Conservation (phyloP, 2,329 filamentous ascomycete species). For the Parasarocladium wereldwijsianum region DNA sequence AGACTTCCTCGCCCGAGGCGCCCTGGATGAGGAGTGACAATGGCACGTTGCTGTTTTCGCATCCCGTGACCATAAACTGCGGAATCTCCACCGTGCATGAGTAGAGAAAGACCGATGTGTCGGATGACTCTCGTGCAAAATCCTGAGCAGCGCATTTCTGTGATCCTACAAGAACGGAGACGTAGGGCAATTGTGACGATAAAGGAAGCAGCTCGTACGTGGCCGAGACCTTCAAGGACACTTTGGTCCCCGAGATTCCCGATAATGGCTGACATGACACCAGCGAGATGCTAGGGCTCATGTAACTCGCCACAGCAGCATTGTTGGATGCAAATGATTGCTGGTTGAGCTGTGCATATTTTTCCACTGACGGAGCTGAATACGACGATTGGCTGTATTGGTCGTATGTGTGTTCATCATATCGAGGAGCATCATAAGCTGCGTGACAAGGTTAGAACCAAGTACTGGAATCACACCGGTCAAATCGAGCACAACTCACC, state of each 20-base stretch:
- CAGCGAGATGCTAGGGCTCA: constrained; percentile 45
- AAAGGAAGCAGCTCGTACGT: constrained; percentile 55
- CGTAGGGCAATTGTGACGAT: constrained; percentile 37
- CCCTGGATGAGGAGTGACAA: constrained; percentile 38
- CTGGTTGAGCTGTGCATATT: constrained; percentile 37
- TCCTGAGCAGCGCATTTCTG: constrained; percentile 48
- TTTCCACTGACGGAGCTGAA: constrained; percentile 29
- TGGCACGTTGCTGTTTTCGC: constrained; percentile 34
- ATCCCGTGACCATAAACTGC: constrained; percentile 35
- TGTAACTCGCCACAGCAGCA: constrained; percentile 49
- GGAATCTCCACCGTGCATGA: constrained; percentile 60
- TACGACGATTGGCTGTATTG: constrained; percentile 35
- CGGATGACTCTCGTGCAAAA: constrained; percentile 45
- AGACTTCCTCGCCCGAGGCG: constrained; percentile 35
- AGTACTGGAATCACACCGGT: background rate
- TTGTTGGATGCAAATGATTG: constrained; percentile 46
- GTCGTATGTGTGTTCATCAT: constrained; percentile 41
- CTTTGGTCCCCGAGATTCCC: constrained; percentile 54
- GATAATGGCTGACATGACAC: constrained; percentile 54
- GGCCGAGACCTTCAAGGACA: constrained; percentile 61
- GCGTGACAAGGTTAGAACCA: background rate
- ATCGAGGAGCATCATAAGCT: constrained; percentile 41
- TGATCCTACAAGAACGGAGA: constrained; percentile 65
- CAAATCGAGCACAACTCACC: constrained; percentile 51
- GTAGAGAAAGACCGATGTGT: constrained; percentile 47